Conservation (phyloP, 2,329 filamentous ascomycete genomes). For the Colletotrichum destructivum region DNA sequence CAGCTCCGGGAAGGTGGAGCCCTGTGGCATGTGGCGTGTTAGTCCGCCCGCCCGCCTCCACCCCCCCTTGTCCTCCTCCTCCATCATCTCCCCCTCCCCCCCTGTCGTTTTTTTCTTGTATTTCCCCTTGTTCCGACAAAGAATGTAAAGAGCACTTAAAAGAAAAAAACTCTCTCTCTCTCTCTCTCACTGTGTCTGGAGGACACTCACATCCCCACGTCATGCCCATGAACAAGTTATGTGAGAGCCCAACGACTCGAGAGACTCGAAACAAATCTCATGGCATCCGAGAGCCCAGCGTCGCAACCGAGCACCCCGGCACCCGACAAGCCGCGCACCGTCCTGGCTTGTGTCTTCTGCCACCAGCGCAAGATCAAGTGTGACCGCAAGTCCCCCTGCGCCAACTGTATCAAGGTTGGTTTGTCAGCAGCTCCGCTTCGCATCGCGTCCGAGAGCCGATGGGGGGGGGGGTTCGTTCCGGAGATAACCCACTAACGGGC, state of each 20-base stretch:
- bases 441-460: not conserved
- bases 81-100: too few relatives aligned
- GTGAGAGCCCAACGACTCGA: not conserved
- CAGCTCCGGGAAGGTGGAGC: not conserved
- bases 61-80: too few relatives aligned
- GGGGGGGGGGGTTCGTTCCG: not conserved
- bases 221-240: not conserved
- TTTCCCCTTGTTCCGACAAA: too few relatives aligned
- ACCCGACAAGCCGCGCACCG: conserved; percentile 18
- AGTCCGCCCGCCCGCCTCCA: not conserved
- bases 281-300: conserved; percentile 31
- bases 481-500: conserved; percentile 63
- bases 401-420: conserved; percentile 59
- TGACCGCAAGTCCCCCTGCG: conserved; percentile 71
- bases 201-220: not conserved
- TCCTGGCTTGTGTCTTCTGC: conserved; percentile 65
- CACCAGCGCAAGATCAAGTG: conserved; percentile 76
- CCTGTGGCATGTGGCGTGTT: not conserved
- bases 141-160: not conserved
- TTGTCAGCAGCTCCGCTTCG: conserved; percentile 14
- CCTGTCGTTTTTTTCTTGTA: too few relatives aligned
- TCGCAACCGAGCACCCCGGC: conserved; percentile 13
- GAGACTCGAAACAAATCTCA: not conserved
- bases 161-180: not conserved
- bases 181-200: not conserved